phyloP scores from a whole-genome alignment of 257 asterid genomes.

The Verbena officinalis region DNA sequence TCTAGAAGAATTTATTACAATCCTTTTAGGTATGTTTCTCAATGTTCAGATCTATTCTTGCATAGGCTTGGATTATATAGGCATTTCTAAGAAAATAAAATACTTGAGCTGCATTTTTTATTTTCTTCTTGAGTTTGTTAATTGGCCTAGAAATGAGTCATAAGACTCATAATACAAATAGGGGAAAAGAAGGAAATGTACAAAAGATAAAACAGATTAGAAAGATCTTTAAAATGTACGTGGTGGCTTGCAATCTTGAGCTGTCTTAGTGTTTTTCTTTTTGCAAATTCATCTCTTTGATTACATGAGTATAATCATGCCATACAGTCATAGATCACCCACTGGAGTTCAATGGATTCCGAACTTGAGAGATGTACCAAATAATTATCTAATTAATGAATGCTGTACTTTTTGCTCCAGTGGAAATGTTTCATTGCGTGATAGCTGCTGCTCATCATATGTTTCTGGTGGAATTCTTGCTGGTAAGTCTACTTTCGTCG shows the following conservation, averaged over 20 bases:
- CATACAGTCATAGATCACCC: no score
- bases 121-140: slow-evolving; percentile 10
- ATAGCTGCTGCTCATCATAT: slow-evolving; percentile 46
- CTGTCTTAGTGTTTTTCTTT: not conserved
- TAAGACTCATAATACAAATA: not conserved
- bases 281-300: no score
- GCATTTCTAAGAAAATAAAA: not conserved
- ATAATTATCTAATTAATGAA: slow-evolving; percentile 21
- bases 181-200: not conserved
- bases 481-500: slow-evolving; percentile 58
- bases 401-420: slow-evolving; percentile 47
- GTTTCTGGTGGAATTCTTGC: slow-evolving; percentile 97
- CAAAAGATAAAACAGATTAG: not conserved
- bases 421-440: slow-evolving; percentile 76
- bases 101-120: slow-evolving; percentile 22
- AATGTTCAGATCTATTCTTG: not conserved
- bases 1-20: slow-evolving; percentile 75
- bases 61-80: not conserved
- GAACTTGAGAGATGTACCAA: not conserved
- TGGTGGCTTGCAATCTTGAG: slow-evolving; percentile 2
- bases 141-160: slow-evolving; percentile 5
- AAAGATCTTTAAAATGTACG: slow-evolving; percentile 3
- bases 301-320: no score
- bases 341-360: no score
- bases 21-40: slow-evolving; percentile 78